phyloP scores from a whole-genome alignment of 176 grass and related monocot species.

The Oryza meyeriana region DNA sequence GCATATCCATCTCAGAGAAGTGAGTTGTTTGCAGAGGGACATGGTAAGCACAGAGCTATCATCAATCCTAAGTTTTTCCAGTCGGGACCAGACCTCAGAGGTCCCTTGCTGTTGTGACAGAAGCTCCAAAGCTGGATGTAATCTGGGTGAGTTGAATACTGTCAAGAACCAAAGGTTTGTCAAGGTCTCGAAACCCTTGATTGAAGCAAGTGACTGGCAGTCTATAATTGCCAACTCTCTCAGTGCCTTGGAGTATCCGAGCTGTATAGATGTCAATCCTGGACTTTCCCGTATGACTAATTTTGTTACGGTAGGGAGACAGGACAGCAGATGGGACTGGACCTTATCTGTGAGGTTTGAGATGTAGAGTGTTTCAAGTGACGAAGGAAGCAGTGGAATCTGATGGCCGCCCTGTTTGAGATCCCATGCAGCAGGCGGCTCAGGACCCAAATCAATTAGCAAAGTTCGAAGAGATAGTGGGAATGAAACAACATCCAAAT shows the following conservation, averaged over 20 bases:
- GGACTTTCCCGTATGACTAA: background rate
- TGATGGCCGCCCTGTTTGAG: background rate
- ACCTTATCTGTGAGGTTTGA: background rate
- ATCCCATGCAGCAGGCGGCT: background rate
- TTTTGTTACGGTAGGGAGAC: background rate
- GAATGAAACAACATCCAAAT: background rate
- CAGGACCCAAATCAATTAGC: background rate
- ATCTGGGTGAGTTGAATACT: background rate
- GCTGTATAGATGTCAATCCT: background rate
- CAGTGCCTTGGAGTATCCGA: slow-evolving; percentile 18
- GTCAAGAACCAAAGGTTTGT: background rate
- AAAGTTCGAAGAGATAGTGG: background rate
- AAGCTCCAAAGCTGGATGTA: background rate
- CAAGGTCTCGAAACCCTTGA: background rate
- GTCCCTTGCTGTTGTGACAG: background rate
- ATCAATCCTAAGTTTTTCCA: background rate
- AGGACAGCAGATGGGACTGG: background rate
- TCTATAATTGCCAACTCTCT: background rate
- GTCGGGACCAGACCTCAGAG: background rate
- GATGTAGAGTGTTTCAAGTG: background rate
- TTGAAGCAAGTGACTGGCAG: background rate
- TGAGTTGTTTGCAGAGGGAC: slow-evolving; percentile 24
- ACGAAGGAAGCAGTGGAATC: background rate
- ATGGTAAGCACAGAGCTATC: background rate
- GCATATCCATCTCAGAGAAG: background rate